These are phyloP conservation scores for Caloboletus inedulis DNA, from an alignment of 1,284 basidiomycete species.

Conservation along the genomic window DNA sequence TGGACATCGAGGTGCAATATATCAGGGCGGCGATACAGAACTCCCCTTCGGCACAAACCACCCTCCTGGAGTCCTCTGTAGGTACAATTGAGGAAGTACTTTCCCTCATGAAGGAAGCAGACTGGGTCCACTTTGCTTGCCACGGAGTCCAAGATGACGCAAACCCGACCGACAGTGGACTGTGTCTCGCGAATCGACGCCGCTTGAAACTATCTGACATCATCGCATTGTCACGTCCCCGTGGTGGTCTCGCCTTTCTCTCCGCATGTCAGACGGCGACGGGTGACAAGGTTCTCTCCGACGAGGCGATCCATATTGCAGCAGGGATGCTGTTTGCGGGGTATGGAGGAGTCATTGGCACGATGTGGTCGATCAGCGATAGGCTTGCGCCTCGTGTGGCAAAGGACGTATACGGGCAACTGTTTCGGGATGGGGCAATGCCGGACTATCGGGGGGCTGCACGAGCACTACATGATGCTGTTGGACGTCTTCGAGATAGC, in stretches of 20 bases:
- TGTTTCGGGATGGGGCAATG: not conserved
- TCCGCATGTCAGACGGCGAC: not conserved
- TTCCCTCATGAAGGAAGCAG: not conserved
- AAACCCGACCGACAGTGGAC: not conserved
- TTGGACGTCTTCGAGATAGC: not conserved
- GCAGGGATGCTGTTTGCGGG: too few relatives aligned
- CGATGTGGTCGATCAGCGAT: conserved; percentile 19
- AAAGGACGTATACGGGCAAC: conserved; percentile 8
- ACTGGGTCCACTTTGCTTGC: not conserved
- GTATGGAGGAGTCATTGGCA: too few relatives aligned
- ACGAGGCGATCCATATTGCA: too few relatives aligned
- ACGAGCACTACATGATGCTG: not conserved
- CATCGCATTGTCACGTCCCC: not conserved
- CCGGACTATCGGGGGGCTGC: not conserved
- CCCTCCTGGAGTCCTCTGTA: not conserved
- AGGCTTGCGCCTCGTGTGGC: conserved; percentile 9
- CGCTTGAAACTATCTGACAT: not conserved
- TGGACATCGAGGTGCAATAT: not conserved
- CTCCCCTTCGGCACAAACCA: not conserved
- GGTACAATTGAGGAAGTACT: not conserved
- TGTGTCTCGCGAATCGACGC: not conserved
- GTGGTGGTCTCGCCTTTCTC: not conserved
- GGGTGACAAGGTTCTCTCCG: not conserved
- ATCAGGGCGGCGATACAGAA: not conserved
- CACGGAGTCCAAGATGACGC: not conserved